These are phyloP conservation scores for Nitzschia sp. DNA, from an alignment of 108 stramenopile species.

Conservation along the genomic window DNA sequence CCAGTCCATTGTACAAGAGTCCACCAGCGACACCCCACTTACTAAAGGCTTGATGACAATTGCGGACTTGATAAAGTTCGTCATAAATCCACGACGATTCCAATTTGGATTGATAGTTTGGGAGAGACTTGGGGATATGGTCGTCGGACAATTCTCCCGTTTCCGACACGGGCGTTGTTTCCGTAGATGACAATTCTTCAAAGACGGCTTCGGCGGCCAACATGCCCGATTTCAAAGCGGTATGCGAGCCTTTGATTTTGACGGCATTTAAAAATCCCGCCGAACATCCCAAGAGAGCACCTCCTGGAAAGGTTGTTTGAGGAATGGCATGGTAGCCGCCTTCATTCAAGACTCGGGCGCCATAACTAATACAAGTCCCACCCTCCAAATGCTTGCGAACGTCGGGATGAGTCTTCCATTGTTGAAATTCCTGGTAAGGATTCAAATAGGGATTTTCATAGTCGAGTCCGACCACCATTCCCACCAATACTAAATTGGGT, in stretches of 20 bases:
- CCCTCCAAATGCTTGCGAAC: conserved; percentile 89
- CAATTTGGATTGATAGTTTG: conserved; percentile 61
- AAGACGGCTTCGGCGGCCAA: conserved; percentile 93
- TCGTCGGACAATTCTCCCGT: conserved; percentile 58
- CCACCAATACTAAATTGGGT: conserved; percentile 93
- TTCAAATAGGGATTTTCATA: conserved; percentile 98
- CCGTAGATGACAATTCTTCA: conserved; percentile 65
- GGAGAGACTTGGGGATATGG: conserved; percentile 54
- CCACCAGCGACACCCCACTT: conserved; percentile 92
- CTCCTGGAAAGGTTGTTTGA: conserved; percentile 95
- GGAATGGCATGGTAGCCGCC: conserved; percentile 97
- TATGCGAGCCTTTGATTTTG: conserved; percentile 99
- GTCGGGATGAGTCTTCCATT: conserved; percentile 96
- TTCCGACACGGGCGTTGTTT: conserved; percentile 69
- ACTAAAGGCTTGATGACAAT: conserved; percentile 95
- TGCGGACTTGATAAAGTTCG: conserved; percentile 94
- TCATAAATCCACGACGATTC: conserved; percentile 93
- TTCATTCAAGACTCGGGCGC: conserved; percentile 97
- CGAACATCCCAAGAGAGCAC: conserved; percentile 90
- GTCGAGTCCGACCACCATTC: conserved; percentile 97
- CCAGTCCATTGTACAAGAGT: conserved; percentile 88
- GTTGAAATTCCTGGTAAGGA: conserved; percentile 98
- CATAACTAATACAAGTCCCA: conserved; percentile 95
- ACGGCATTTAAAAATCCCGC: conserved; percentile 99
- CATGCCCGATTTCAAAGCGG: conserved; percentile 96